phyloP scores from a whole-genome alignment of 345 rosid genomes.

The Gossypium herbaceum region DNA sequence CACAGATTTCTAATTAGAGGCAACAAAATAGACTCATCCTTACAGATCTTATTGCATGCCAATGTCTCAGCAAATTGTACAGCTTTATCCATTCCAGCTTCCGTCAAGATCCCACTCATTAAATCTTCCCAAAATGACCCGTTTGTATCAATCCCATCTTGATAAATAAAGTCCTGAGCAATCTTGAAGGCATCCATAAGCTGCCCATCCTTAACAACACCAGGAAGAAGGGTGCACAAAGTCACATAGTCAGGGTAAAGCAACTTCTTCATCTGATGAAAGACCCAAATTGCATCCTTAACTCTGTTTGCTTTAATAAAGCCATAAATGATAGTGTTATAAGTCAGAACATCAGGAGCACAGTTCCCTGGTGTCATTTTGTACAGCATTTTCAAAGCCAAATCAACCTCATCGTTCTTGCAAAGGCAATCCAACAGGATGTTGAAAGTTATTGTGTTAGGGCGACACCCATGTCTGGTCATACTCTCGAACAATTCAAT shows the following conservation, averaged over 20 bases:
- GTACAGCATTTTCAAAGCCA: conserved; percentile 64
- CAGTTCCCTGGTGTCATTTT: conserved; percentile 58
- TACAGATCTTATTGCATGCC: conserved; percentile 42
- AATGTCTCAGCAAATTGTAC: conserved; percentile 58
- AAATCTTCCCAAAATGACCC: conserved; percentile 66
- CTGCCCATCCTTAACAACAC: conserved; percentile 57
- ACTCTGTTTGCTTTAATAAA: conserved; percentile 55
- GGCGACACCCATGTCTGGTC: conserved; percentile 52
- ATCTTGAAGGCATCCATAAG: conserved; percentile 67
- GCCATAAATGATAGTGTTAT: conserved; percentile 77
- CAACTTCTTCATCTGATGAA: conserved; percentile 84
- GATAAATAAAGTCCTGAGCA: conserved; percentile 47
- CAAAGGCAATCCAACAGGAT: conserved; percentile 86
- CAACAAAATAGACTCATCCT: conserved; percentile 54
- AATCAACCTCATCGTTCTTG: conserved; percentile 73
- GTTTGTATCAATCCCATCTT: conserved; percentile 21
- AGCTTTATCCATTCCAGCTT: conserved; percentile 55
- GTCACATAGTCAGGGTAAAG: conserved; percentile 73
- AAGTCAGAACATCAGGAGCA: conserved; percentile 72
- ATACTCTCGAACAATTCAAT: conserved; percentile 58
- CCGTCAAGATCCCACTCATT: conserved; percentile 59
- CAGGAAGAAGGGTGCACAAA: conserved; percentile 82
- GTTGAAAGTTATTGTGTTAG: conserved; percentile 78
- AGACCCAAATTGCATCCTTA: conserved; percentile 64
- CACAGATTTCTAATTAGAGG: conserved; percentile 62